Percentiles rank a stretch among this genome's conserved stretches.
These are phyloP conservation scores for Penicillium sp. DNA, from an alignment of 2,329 filamentous ascomycete species.

Conservation along the genomic window DNA sequence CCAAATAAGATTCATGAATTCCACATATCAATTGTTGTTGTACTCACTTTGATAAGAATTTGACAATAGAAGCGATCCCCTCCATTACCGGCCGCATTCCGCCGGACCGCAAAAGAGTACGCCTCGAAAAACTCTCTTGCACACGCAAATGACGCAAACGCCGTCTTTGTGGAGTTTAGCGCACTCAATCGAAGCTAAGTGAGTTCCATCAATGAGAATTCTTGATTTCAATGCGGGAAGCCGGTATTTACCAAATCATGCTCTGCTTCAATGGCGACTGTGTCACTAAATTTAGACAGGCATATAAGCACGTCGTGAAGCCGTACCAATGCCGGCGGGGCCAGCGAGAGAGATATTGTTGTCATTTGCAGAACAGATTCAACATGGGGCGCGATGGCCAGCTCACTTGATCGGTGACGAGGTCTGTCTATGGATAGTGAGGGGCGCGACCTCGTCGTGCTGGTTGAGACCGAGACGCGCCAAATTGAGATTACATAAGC, in stretches of 20 bases:
- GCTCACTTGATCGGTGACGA: background rate
- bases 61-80: slow-evolving; percentile 61
- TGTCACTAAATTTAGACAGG: slow-evolving; percentile 66
- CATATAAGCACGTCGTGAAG: slow-evolving; percentile 64
- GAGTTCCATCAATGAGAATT: slow-evolving; percentile 12
- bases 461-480: background rate
- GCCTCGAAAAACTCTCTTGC: slow-evolving; percentile 61
- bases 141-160: slow-evolving; percentile 63
- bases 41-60: slow-evolving; percentile 59
- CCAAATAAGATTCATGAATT: background rate
- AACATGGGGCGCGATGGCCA: background rate
- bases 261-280: slow-evolving; percentile 64
- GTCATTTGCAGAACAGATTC: slow-evolving; percentile 33
- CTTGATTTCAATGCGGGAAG: background rate
- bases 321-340: slow-evolving; percentile 58
- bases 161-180: slow-evolving; percentile 66
- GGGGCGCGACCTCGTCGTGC: background rate
- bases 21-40: slow-evolving; percentile 18
- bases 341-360: slow-evolving; percentile 56
- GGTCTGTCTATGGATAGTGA: background rate
- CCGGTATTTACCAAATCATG: slow-evolving; percentile 54
- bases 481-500: slow-evolving; percentile 2
- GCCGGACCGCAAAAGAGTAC: slow-evolving; percentile 56
- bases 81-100: slow-evolving; percentile 26
- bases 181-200: slow-evolving; percentile 62